Conservation (phyloP, 306 rosid species). For the Mimosa pudica region DNA sequence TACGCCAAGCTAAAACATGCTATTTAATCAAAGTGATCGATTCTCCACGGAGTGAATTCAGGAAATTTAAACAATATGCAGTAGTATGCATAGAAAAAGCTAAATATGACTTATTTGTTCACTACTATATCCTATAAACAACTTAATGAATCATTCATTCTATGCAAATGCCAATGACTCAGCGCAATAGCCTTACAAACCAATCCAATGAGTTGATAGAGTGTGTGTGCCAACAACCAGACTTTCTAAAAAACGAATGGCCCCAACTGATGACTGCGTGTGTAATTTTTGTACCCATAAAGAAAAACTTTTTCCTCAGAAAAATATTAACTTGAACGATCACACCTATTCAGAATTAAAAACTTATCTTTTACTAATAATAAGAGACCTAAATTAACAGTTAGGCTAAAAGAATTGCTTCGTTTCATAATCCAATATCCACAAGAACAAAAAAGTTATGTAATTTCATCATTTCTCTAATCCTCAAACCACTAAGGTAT, state of each 20-base stretch:
- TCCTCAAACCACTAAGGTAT: neutral
- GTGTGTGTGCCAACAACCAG: neutral
- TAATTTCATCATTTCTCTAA: neutral
- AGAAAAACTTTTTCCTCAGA: neutral
- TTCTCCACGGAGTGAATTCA: neutral
- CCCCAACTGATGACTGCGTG: neutral
- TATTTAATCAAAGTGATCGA: neutral
- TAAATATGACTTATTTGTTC: neutral
- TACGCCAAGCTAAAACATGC: neutral
- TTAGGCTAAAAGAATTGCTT: neutral
- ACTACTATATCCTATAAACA: neutral
- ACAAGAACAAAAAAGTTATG: too few relatives aligned
- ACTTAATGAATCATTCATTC: neutral
- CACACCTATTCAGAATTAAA: constrained; percentile 5
- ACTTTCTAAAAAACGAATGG: neutral
- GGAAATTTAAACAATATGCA: neutral
- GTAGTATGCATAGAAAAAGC: neutral
- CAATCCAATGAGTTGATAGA: neutral
- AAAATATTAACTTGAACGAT: neutral
- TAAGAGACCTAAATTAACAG: neutral
- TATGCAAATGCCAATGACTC: neutral
- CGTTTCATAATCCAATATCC: neutral
- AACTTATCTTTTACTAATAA: too few relatives aligned
- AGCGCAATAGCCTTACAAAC: neutral
- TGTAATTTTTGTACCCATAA: neutral